Base-by-base conservation (phyloP, 106 monocot species). In the Dendrobium chrysotoxum region DNA sequence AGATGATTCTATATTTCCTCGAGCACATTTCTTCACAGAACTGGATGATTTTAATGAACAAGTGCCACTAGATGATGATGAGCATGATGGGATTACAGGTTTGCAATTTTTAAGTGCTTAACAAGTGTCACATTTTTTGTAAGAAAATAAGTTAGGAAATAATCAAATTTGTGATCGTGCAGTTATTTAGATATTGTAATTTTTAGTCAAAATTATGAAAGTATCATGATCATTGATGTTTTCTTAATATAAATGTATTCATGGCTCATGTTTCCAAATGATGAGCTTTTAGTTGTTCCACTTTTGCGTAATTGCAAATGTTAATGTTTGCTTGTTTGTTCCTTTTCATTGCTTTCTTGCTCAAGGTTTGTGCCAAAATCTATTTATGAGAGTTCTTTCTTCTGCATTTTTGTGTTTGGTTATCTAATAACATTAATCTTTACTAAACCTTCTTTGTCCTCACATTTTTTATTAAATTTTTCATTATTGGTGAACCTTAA, bases 41-140 rank as follows among this genome's bases (percentile, higher is more conserved):
- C 77, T 40, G 30, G 96, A 97, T 91, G 96, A 97, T 88, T 94
- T 97, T 84, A 85, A 89, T 40, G 96, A 97, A n/a, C 86, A 92
- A 39, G 35, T 92, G 46, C 91, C 90, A 80, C 55, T 79, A 21
- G 89, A 97, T 76, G 94, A 92, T 50, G 86, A 92, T 44, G 88
- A 88, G 6, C 82, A 91, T 41, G 11, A 28, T 74, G 80, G 53
- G 18, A 53, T 7, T 54, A 39, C 67, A 30, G 78, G 50, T 74
- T 84, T 84, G 75, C 50, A 44, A 55, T 41, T 74, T 39, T 40
- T 17, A 23, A 76, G 31, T 13, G 28, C 20, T 16, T 53, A 54
- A n/a, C 28, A 45, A 35, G 7, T n/a, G 17, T 61, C 4, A 3
- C 4, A 42, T n/a, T 42, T 64, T 76, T 76, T 50, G 50, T 26